A percentile compares a stretch with the other conserved stretches of the same genome.
These are phyloP conservation scores for Neurospora intermedia DNA, from an alignment of 495 filamentous ascomycete species.

Conservation along the genomic window DNA sequence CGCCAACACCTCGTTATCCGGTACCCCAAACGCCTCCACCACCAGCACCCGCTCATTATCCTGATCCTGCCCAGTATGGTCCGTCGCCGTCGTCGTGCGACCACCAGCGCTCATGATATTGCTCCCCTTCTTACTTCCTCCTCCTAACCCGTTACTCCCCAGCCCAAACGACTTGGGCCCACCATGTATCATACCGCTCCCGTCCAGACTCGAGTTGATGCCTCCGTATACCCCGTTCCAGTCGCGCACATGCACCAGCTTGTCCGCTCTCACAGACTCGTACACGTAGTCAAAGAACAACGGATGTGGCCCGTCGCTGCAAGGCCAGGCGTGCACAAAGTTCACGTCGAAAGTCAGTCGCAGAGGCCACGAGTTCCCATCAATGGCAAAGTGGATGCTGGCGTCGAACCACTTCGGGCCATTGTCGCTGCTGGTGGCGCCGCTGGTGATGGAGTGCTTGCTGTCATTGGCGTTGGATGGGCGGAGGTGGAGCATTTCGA, in stretches of 20 bases:
- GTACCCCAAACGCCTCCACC: conserved; percentile 57
- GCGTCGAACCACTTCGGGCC: conserved; percentile 47
- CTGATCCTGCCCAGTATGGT: conserved; percentile 3
- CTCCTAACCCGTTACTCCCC: neutral
- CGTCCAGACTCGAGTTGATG: neutral
- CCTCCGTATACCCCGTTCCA: conserved; percentile 38
- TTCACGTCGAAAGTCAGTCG: conserved; percentile 51
- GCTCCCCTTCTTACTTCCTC: neutral
- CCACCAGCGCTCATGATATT: neutral
- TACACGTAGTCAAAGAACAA: conserved; percentile 59
- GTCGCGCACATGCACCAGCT: conserved; percentile 48
- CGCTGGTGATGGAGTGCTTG: conserved; percentile 1
- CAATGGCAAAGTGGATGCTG: conserved; percentile 55
- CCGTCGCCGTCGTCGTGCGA: neutral
- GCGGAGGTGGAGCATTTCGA: conserved; percentile 51
- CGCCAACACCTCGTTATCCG: conserved; percentile 63
- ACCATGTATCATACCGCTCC: neutral
- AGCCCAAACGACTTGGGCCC: neutral
- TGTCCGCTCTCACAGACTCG: conserved; percentile 42
- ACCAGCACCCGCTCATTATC: conserved; percentile 53
- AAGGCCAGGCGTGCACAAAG: conserved; percentile 57
- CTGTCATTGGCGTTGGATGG: conserved; percentile 10
- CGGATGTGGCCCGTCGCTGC: conserved; percentile 56
- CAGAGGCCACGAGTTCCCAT: conserved; percentile 52
- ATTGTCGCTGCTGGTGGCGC: neutral